A percentile compares a stretch with the other conserved stretches of the same genome.
Evolutionary conservation across 116 monocot genomes (phyloP).

Genomic region (Iris pallida): DNA sequence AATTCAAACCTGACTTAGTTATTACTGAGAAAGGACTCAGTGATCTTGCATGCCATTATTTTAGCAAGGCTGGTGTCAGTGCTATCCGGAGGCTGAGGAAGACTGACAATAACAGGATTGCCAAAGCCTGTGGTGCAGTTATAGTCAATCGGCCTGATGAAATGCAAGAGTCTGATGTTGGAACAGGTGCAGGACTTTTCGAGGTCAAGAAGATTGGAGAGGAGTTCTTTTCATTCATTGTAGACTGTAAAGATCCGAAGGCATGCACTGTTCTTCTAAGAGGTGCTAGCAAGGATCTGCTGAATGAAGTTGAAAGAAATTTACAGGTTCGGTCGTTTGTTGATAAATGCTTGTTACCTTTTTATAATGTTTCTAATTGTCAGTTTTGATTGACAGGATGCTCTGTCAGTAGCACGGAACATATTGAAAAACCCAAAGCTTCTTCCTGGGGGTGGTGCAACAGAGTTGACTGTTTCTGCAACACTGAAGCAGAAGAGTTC

Average conservation of each 20-base stretch:
- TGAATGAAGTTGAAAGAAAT: conserved; percentile 95
- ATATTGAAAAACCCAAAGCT: conserved; percentile 93
- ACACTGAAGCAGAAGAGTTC: conserved; percentile 88
- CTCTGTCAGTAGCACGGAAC: conserved; percentile 86
- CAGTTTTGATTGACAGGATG: conserved; percentile 42
- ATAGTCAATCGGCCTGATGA: conserved; percentile 90
- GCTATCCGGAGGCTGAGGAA: conserved; percentile 82
- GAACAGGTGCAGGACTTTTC: conserved; percentile 84
- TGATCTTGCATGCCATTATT: conserved; percentile 85
- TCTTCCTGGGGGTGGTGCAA: conserved; percentile 90
- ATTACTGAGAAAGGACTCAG: conserved; percentile 92
- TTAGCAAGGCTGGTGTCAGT: conserved; percentile 85
- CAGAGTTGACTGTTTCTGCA: conserved; percentile 89
- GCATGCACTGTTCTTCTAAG: conserved; percentile 88
- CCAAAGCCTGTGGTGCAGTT: conserved; percentile 82
- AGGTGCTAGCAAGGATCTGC: conserved; percentile 90
- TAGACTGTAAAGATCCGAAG: conserved; percentile 89
- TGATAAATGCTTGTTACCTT: not conserved
- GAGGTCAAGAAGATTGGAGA: conserved; percentile 91
- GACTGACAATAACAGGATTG: conserved; percentile 83
- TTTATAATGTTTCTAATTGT: not conserved
- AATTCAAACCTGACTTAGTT: conserved; percentile 87
- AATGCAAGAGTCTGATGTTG: conserved; percentile 90
- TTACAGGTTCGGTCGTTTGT: conserved; percentile 52
- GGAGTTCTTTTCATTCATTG: conserved; percentile 84